phyloP scores from a whole-genome alignment of 2,329 filamentous ascomycete genomes.

The Neodidymelliopsis sp. region DNA sequence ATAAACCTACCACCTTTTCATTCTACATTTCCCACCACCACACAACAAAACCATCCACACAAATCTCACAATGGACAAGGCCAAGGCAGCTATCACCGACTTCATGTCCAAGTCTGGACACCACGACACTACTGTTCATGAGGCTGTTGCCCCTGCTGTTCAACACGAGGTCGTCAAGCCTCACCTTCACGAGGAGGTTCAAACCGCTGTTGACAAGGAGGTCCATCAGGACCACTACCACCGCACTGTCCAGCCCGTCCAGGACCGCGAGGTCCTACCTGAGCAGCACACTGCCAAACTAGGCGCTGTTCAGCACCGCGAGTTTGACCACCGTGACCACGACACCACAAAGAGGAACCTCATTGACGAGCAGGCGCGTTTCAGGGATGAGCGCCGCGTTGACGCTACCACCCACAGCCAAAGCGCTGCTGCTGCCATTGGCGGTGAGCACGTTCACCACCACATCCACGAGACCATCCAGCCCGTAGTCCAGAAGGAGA shows the following conservation, averaged over 20 bases:
- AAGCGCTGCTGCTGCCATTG: conserved; percentile 58
- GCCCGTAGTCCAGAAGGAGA: conserved; percentile 74
- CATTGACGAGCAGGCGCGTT: conserved; percentile 60
- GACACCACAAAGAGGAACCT: conserved; percentile 39
- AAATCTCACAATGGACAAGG: conserved; percentile 62
- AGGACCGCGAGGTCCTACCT: conserved; percentile 62
- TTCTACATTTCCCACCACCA: background rate
- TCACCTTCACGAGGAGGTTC: conserved; percentile 67
- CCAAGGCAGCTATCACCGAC: conserved; percentile 67
- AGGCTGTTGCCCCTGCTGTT: conserved; percentile 67
- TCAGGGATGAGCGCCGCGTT: conserved; percentile 59
- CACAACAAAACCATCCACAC: conserved; percentile 5
- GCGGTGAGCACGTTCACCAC: conserved; percentile 70
- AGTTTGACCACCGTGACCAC: conserved; percentile 68
- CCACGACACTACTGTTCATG: conserved; percentile 74
- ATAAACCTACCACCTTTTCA: conserved; percentile 2
- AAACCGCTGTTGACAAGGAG: conserved; percentile 71
- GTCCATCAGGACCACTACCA: conserved; percentile 77
- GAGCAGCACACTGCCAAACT: conserved; percentile 70
- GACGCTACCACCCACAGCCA: conserved; percentile 60
- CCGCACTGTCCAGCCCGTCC: conserved; percentile 71
- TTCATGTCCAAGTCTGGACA: conserved; percentile 69
- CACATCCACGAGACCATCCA: conserved; percentile 74
- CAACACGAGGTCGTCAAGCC: conserved; percentile 67
- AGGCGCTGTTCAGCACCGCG: conserved; percentile 65